Percentiles rank a stretch among this genome's conserved stretches.
Evolutionary conservation across 129 eudicot genomes (phyloP).

Genomic region (Gnaphalium uliginosum): DNA sequence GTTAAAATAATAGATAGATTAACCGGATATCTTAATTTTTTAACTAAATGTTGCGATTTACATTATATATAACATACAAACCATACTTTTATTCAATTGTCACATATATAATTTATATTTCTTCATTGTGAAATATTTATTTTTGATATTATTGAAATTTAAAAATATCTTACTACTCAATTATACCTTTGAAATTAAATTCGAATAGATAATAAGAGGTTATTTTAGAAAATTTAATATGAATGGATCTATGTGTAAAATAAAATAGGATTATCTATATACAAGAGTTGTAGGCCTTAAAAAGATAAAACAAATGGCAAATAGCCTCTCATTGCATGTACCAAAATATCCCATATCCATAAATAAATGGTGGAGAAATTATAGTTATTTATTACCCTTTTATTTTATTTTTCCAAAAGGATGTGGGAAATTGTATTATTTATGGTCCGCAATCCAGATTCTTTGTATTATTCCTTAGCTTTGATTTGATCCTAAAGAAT

Average conservation of each 20-base stretch:
- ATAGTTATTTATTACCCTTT: neutral
- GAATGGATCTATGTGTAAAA: neutral
- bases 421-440: neutral
- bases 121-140: too few relatives aligned
- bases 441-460: neutral
- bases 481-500: neutral
- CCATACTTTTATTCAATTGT: too few relatives aligned
- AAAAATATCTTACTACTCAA: too few relatives aligned
- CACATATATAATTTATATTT: too few relatives aligned
- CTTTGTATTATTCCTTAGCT: neutral
- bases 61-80: too few relatives aligned
- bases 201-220: neutral
- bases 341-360: slow-evolving; percentile 5
- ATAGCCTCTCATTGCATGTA: neutral
- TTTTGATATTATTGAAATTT: too few relatives aligned
- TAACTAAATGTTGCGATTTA: too few relatives aligned
- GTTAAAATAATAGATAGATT: too few relatives aligned
- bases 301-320: neutral
- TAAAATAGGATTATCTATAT: slow-evolving; percentile 26
- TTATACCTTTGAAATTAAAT: neutral
- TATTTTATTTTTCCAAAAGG: too few relatives aligned
- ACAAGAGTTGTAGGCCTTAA: slow-evolving; percentile 31
- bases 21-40: too few relatives aligned
- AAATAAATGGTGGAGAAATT: slow-evolving; percentile 2
- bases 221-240: neutral